Evolutionary conservation across 1,284 basidiomycete genomes (phyloP), one percentile per base, ranked within the genome.

Genomic region (Megacollybia platyphylla): DNA sequence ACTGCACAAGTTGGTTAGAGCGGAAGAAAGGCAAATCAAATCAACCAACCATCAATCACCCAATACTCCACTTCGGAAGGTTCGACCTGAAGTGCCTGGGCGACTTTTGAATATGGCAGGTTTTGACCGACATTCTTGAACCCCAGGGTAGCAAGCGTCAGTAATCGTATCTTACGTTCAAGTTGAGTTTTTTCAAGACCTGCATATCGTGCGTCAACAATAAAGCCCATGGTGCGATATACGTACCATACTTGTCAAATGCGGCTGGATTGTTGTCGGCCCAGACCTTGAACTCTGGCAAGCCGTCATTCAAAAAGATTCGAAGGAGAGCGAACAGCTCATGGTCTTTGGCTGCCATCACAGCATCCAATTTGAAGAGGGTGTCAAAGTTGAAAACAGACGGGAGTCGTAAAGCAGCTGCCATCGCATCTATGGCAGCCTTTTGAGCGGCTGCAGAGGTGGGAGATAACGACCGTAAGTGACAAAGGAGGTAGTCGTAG

Each of bases 11-110:
- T 24, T 13, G 34, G 9, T 30, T 18, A 17, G 27, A 34, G 31
- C 31, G 11, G 31, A 34, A 4, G 31, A 34, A 34, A 34, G 10
- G 11, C 11, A 11, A 9, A 11, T 34, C 6, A 7, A 15, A 11
- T 34, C 15, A 56, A 17, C 68, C 44, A 57, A 91, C 90, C 85
- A 60, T 94, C 90, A 53, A 94, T 94, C 40, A 85, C 81, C 89
- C 88, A 94, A 54, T 76, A 79, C 59, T 96, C 92, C 24, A 96
- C 88, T 46, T 89, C 71, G 26, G 70, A 65, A 18, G 63, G 54
- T 31, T 80, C 72, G 8, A 93, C 73, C 47, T 81, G 72, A 36
- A 94, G 63, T 6, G 76, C 70, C 9, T 75, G 63, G 1, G 85
- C 80, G 42, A 94, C 76, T 52, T 76, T 74, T 13, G 75, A 57